Conservation (phyloP, 495 filamentous ascomycete genomes). For the Aspergillus bertholletiae region DNA sequence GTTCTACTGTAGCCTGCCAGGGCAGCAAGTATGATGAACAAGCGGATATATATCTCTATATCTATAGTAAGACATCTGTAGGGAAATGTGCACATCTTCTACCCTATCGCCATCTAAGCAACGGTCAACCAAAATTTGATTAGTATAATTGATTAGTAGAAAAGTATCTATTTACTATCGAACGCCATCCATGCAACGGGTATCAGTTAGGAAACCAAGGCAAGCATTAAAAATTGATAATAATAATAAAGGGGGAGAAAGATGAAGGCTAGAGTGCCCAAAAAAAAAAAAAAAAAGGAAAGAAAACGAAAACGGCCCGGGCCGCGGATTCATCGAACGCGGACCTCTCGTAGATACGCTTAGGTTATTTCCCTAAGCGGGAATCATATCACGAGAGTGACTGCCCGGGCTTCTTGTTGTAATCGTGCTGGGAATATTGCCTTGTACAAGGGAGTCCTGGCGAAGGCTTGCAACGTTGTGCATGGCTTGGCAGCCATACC, state of each 20-base stretch:
- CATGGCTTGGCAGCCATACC: slow-evolving; percentile 14
- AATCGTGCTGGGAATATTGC: not conserved
- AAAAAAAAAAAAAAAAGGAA: slow-evolving; percentile 5
- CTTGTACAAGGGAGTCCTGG: not conserved
- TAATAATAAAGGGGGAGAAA: not conserved
- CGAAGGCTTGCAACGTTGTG: slow-evolving; percentile 1
- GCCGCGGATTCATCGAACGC: slow-evolving; percentile 42
- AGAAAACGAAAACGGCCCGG: slow-evolving; percentile 24
- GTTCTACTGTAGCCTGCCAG: too few species aligned
- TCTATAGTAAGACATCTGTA: too few species aligned
- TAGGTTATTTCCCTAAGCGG: slow-evolving; percentile 33
- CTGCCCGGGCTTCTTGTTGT: slow-evolving; percentile 14
- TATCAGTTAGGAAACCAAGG: not conserved
- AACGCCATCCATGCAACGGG: not conserved
- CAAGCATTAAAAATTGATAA: not conserved
- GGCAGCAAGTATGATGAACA: too few species aligned
- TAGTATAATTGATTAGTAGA: not conserved
- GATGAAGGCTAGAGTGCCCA: not conserved
- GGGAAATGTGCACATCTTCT: too few species aligned
- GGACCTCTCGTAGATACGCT: slow-evolving; percentile 37
- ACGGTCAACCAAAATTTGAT: too few species aligned
- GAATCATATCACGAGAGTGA: slow-evolving; percentile 38
- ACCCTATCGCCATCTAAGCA: too few species aligned
- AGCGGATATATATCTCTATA: too few species aligned
- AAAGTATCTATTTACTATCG: not conserved